A percentile compares a stretch with the other conserved stretches of the same genome.
Evolutionary conservation across 2,329 filamentous ascomycete genomes (phyloP).

Genomic region (Sarocladium brachiariae): DNA sequence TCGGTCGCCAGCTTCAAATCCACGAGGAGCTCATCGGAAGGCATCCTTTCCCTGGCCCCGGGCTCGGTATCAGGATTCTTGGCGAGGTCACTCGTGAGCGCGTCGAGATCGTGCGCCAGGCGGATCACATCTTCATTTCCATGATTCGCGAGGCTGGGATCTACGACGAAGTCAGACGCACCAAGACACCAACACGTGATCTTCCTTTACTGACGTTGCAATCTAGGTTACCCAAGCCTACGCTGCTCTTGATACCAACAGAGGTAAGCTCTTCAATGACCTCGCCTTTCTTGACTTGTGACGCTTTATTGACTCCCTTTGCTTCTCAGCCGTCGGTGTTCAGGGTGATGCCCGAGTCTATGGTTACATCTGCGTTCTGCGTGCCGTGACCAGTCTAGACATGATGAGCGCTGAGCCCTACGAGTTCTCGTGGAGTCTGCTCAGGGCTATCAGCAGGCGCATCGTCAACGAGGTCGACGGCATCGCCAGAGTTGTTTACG

Average conservation of each 20-base stretch:
- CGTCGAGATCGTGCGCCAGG: conserved; percentile 71
- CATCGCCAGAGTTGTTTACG: conserved; percentile 64
- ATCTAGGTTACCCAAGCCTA: conserved; percentile 40
- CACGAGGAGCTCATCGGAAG: conserved; percentile 20
- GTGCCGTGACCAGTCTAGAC: conserved; percentile 36
- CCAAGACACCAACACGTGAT: neutral
- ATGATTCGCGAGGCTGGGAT: conserved; percentile 67
- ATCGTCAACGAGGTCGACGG: conserved; percentile 48
- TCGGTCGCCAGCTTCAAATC: conserved; percentile 22
- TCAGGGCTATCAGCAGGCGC: conserved; percentile 56
- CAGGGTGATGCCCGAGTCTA: conserved; percentile 55
- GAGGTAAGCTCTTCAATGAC: conserved; percentile 15
- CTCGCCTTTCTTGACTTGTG: neutral
- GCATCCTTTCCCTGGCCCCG: conserved; percentile 38
- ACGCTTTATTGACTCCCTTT: neutral
- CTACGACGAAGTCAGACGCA: conserved; percentile 48
- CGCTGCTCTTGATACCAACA: conserved; percentile 36
- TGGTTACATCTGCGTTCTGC: conserved; percentile 27
- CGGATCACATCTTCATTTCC: conserved; percentile 71
- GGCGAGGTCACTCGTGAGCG: conserved; percentile 77
- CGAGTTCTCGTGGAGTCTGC: conserved; percentile 56
- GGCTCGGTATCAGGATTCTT: conserved; percentile 70
- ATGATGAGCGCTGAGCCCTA: conserved; percentile 70
- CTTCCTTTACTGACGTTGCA: neutral
- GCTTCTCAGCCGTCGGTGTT: conserved; percentile 30